Evolutionary conservation across 2,329 filamentous ascomycete species (phyloP).

Genomic region (Chrysosphaeria jannelii): DNA sequence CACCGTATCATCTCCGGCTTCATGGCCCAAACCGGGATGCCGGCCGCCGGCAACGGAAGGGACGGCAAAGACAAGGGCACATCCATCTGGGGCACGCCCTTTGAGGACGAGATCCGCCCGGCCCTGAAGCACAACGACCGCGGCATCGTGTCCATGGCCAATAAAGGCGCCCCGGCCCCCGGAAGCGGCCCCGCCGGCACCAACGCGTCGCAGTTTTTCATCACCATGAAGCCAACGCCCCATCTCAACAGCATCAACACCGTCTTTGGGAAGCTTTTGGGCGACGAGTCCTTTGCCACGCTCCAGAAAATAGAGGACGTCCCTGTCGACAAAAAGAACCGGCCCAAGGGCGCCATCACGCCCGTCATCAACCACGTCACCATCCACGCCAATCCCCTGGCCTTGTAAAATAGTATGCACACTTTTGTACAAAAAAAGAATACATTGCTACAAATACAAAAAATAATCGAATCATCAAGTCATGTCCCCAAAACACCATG

Average conservation of each 20-base stretch:
- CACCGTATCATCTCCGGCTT: slow-evolving; percentile 57
- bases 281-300: slow-evolving; percentile 30
- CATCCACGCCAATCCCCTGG: slow-evolving; percentile 3
- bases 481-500: not conserved
- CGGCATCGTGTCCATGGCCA: slow-evolving; percentile 50
- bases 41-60: slow-evolving; percentile 10
- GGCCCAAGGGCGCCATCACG: slow-evolving; percentile 27
- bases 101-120: slow-evolving; percentile 57
- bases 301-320: slow-evolving; percentile 41
- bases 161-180: slow-evolving; percentile 21
- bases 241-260: slow-evolving; percentile 67
- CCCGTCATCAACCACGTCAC: slow-evolving; percentile 2
- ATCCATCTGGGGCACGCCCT: slow-evolving; percentile 43
- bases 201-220: slow-evolving; percentile 58
- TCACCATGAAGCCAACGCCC: slow-evolving; percentile 45
- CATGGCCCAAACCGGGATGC: slow-evolving; percentile 50
- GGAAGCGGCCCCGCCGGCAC: slow-evolving; percentile 18
- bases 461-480: slow-evolving; percentile 1
- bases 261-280: slow-evolving; percentile 47
- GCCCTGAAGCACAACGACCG: slow-evolving; percentile 35
- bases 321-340: slow-evolving; percentile 48
- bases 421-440: too few relatives aligned
- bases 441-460: not conserved
- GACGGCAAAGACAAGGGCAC: slow-evolving; percentile 18
- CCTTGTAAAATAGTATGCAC: slow-evolving; percentile 1